Evolutionary conservation across 2,329 filamentous ascomycete genomes (phyloP).

Genomic region (Pseudocercospora musae): DNA sequence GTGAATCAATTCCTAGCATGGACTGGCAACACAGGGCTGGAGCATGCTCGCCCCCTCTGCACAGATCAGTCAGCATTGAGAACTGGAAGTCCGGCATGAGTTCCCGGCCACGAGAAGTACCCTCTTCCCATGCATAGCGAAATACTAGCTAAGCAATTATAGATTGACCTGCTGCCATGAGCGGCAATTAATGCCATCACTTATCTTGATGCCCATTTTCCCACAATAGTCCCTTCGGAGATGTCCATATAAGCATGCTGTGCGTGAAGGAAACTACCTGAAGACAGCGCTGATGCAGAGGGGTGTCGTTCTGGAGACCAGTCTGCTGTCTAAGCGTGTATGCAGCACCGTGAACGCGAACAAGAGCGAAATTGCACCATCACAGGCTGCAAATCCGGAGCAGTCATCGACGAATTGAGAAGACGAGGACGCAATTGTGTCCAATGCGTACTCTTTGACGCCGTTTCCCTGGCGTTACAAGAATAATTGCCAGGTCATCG

Average conservation of each 20-base stretch:
- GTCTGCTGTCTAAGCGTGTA: too few relatives aligned
- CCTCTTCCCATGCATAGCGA: constrained; percentile 9
- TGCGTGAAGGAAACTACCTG: neutral
- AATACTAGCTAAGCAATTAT: constrained; percentile 23
- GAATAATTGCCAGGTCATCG: neutral
- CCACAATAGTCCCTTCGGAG: neutral
- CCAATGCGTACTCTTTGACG: neutral
- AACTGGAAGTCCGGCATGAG: neutral
- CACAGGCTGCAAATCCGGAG: too few relatives aligned
- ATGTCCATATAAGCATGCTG: neutral
- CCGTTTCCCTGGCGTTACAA: neutral
- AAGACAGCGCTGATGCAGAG: neutral
- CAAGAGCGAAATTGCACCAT: too few relatives aligned
- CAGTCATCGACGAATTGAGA: neutral
- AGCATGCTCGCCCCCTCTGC: neutral
- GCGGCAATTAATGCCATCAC: neutral
- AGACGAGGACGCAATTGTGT: neutral
- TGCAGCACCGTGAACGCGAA: too few relatives aligned
- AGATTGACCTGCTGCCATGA: neutral
- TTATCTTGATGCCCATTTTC: neutral
- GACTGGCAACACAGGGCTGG: neutral
- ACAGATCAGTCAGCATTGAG: neutral
- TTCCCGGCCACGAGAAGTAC: constrained; percentile 21
- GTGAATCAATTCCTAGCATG: neutral
- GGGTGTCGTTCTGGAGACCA: too few relatives aligned